A percentile compares a stretch with the other conserved stretches of the same genome.
phyloP scores from a whole-genome alignment of 1,284 basidiomycete genomes.

The Ustilago esculenta region DNA sequence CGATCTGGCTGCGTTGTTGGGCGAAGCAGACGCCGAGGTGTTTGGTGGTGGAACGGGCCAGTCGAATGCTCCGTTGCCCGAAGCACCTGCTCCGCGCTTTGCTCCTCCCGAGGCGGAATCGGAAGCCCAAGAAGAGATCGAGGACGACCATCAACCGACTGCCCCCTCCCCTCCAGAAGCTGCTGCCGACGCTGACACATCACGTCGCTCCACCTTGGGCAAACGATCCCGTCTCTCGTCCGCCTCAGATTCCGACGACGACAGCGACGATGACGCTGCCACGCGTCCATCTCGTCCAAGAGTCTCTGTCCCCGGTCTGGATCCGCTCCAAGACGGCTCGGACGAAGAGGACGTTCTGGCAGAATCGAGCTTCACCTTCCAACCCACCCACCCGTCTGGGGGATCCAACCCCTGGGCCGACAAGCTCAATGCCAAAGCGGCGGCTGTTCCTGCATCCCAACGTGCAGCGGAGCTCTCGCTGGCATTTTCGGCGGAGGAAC shows the following conservation, averaged over 20 bases:
- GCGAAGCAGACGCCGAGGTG: conserved; percentile 63
- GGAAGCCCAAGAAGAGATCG: conserved; percentile 11
- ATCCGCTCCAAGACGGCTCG: conserved; percentile 2
- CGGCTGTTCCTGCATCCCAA: conserved; percentile 2
- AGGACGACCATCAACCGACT: conserved; percentile 21
- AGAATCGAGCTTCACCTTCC: neutral
- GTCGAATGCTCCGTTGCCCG: conserved; percentile 1
- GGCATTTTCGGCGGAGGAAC: conserved; percentile 34
- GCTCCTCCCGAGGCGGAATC: conserved; percentile 2
- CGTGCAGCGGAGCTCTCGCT: conserved; percentile 29
- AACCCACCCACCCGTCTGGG: neutral
- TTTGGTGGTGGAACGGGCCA: conserved; percentile 46
- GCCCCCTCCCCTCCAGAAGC: neutral
- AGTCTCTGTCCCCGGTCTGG: conserved; percentile 17
- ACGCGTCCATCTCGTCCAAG: neutral
- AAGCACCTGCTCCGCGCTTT: conserved; percentile 19
- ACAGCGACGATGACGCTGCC: conserved; percentile 6
- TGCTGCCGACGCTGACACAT: conserved; percentile 15
- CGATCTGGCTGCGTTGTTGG: conserved; percentile 62
- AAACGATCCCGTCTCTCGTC: conserved; percentile 32
- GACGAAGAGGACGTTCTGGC: neutral
- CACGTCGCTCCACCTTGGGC: conserved; percentile 25
- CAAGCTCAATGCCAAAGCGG: conserved; percentile 26
- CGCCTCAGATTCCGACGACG: conserved; percentile 8
- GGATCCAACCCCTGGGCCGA: conserved; percentile 19